These are phyloP conservation scores for Pluteus cervinus DNA, from an alignment of 768 basidiomycete genomes.

Conservation along the genomic window DNA sequence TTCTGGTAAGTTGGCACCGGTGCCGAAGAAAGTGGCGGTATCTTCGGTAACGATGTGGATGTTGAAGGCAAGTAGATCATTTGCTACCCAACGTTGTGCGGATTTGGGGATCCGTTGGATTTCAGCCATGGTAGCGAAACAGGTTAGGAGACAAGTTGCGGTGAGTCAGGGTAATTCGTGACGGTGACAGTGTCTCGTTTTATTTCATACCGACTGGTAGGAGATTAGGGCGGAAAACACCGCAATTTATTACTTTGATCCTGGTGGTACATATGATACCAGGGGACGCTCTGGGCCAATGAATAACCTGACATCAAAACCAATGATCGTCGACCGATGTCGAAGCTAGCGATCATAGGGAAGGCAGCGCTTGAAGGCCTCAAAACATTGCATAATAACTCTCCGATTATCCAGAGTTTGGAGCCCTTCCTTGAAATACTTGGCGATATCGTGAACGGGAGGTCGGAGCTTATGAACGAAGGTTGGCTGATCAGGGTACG, in stretches of 20 bases:
- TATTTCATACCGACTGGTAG: too few relatives aligned
- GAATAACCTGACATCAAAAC: too few relatives aligned
- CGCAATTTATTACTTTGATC: too few relatives aligned
- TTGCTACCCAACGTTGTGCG: background rate
- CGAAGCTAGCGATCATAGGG: constrained; percentile 3
- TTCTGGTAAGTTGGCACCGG: background rate
- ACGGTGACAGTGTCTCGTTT: too few relatives aligned
- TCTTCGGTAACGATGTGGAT: background rate
- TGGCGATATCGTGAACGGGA: constrained; percentile 6
- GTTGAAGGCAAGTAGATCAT: background rate
- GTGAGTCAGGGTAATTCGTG: too few relatives aligned
- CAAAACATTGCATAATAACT: constrained; percentile 9
- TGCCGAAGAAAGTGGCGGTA: background rate
- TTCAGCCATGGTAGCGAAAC: constrained; percentile 1
- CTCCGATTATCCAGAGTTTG: constrained; percentile 9
- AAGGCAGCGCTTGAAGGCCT: constrained; percentile 10
- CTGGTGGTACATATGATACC: too few relatives aligned
- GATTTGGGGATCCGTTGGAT: background rate
- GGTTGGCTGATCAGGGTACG: constrained; percentile 5
- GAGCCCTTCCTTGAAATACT: constrained; percentile 2
- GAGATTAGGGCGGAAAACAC: too few relatives aligned
- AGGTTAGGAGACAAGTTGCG: too few relatives aligned
- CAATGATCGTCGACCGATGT: too few relatives aligned
- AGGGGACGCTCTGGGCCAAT: too few relatives aligned
- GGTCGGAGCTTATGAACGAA: constrained; percentile 7